These are phyloP conservation scores for Fusarium udum DNA, from an alignment of 2,329 filamentous ascomycete genomes.

Conservation along the genomic window DNA sequence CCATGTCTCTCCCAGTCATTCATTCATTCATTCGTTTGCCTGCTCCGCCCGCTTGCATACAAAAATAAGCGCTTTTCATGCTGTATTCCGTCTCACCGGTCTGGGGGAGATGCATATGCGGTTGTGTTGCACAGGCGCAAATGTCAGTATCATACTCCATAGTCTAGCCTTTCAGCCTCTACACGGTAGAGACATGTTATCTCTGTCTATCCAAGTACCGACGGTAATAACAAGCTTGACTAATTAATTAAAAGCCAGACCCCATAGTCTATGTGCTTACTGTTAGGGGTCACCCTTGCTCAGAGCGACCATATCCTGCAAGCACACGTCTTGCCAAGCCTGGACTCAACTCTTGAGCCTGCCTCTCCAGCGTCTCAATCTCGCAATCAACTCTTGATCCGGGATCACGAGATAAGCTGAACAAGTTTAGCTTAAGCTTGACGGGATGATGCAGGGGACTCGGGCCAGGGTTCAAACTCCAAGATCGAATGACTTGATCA, in stretches of 20 bases:
- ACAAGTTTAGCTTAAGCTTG: not conserved
- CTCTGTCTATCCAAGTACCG: not conserved
- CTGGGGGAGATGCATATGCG: not conserved
- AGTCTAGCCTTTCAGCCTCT: not conserved
- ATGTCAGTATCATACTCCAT: not conserved
- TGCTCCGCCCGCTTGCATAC: not conserved
- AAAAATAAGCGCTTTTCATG: not conserved
- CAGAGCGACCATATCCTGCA: not conserved
- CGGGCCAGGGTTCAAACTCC: not conserved
- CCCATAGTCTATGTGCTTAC: not conserved
- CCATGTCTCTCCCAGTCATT: not conserved
- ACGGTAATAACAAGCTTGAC: not conserved
- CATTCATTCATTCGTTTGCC: not conserved
- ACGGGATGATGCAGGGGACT: not conserved
- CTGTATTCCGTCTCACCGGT: conserved; percentile 14
- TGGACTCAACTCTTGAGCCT: not conserved
- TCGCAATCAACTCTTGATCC: not conserved
- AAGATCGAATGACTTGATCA: not conserved
- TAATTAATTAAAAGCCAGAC: not conserved
- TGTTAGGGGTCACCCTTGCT: not conserved
- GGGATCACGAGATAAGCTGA: not conserved
- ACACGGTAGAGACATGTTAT: not conserved
- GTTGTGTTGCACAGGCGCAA: not conserved
- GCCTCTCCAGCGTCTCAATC: not conserved
- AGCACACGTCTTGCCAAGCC: conserved; percentile 16